Evolutionary conservation across 805 yeast species (phyloP).

Genomic region (Clavispora phyllophila): DNA sequence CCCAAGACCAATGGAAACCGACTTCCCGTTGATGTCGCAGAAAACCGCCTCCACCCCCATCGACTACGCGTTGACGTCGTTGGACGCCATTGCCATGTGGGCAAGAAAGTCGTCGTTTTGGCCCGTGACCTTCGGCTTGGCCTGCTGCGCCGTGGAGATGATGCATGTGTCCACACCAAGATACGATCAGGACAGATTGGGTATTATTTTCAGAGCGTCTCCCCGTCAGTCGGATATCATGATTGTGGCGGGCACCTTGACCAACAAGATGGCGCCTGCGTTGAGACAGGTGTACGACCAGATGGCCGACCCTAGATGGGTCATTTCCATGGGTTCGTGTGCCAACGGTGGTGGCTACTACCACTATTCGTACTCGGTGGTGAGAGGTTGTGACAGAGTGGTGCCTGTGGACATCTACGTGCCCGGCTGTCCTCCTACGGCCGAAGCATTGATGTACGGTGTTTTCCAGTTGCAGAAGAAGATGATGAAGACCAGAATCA

Average conservation of each 20-base stretch:
- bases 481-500: constrained; percentile 76
- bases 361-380: constrained; percentile 84
- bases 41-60: constrained; percentile 49
- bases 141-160: constrained; percentile 94
- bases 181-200: constrained; percentile 87
- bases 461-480: constrained; percentile 85
- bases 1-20: constrained; percentile 54
- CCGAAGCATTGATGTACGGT: constrained; percentile 89
- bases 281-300: constrained; percentile 89
- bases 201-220: constrained; percentile 89
- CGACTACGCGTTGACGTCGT: constrained; percentile 77
- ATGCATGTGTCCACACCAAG: constrained; percentile 91
- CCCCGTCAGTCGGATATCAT: constrained; percentile 90
- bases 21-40: constrained; percentile 67
- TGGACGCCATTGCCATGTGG: constrained; percentile 84
- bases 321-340: constrained; percentile 89
- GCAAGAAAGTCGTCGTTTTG: constrained; percentile 88
- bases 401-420: constrained; percentile 88
- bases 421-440: constrained; percentile 91
- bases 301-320: constrained; percentile 95
- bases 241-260: constrained; percentile 89
- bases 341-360: constrained; percentile 94
- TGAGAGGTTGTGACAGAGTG: constrained; percentile 83
- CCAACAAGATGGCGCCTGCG: constrained; percentile 93
- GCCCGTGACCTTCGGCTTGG: constrained; percentile 90